Base-by-base conservation (phyloP, 2,329 filamentous ascomycete genomes). In the Sporothrix brasiliensis region DNA sequence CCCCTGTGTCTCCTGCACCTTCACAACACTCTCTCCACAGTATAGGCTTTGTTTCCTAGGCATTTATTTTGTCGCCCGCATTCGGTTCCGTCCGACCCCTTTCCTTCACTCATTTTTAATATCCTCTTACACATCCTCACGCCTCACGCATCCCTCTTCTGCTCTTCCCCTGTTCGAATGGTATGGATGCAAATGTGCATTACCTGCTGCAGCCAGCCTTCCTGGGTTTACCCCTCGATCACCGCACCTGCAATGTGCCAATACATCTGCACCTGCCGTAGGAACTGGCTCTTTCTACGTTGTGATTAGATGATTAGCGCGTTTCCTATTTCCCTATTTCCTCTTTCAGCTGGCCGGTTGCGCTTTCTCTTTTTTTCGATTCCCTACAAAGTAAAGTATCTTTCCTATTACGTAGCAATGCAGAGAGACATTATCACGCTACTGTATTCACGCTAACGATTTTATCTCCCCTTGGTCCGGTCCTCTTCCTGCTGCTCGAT, bases 401-500 rank as follows among this genome's bases (percentile, higher is more conserved):
- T 65, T 44, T 60, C 54, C 56, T 63, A 30, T 63, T 61, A 30
- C 56, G 67, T 63, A 52, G 56, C 56, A 63, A 44, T 69, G 67
- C 67, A 50, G 53, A 58, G n/a, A 49, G 58, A 49, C 68, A 63
- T 63, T 63, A 44, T 34, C 58, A 63, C 67, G 41, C 68, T 69
- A 69, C 27, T 47, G 47, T 27, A 24, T 58, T 34, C 60, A 54
- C 50, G 61, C 69, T 70, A 70, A 67, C 61, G 52, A 67, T 70
- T 66, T 69, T 65, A 69, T 71, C 70, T 71, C 60, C 67, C 53
- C 30, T 41, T 58, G 27, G 66, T 68, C 56, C 66, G 66, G 65
- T 66, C 69, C 54, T 66, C 41, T 52, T 47, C 49, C 41, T 44
- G 47, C 27, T 16, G 21, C 34, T 53, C 39, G 41, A 52, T 58